A percentile compares a stretch with the other conserved stretches of the same genome.
Evolutionary conservation across 2,329 filamentous ascomycete genomes (phyloP).

Genomic region (Myotisia sp.): DNA sequence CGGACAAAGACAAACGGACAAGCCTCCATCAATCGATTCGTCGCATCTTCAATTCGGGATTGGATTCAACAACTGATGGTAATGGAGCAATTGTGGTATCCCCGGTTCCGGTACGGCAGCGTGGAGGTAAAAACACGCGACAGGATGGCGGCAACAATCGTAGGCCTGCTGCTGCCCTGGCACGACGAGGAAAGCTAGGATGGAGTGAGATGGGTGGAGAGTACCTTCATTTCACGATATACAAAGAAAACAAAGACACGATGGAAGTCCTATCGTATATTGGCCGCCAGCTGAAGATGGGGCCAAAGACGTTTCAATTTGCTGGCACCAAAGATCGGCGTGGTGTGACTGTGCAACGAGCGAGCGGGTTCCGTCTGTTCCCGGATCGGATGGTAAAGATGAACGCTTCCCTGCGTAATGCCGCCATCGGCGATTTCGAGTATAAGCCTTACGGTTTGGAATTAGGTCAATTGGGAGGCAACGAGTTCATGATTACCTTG

Average conservation of each 20-base stretch:
- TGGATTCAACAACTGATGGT: constrained; percentile 64
- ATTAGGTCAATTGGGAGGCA: constrained; percentile 72
- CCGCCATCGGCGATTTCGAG: constrained; percentile 62
- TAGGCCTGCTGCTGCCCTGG: constrained; percentile 15
- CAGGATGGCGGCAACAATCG: constrained; percentile 19
- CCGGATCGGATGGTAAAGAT: constrained; percentile 51
- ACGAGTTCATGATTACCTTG: constrained; percentile 84
- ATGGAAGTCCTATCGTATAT: constrained; percentile 78
- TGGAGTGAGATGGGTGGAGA: constrained; percentile 61
- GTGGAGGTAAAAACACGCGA: constrained; percentile 6
- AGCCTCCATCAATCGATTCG: constrained; percentile 54
- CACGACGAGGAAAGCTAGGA: constrained; percentile 32
- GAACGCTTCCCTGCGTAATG: constrained; percentile 46
- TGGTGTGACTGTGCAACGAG: constrained; percentile 70
- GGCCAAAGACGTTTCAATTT: constrained; percentile 57
- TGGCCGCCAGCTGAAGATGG: constrained; percentile 55
- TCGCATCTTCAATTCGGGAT: constrained; percentile 60
- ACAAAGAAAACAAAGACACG: constrained; percentile 94
- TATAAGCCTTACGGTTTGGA: constrained; percentile 58
- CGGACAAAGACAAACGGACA: constrained; percentile 47
- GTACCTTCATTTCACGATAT: constrained; percentile 78
- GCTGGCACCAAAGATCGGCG: constrained; percentile 86
- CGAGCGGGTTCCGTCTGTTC: constrained; percentile 50
- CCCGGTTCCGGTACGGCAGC: constrained; percentile 20
- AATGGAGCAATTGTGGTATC: constrained; percentile 52